Evolutionary conservation across 306 rosid genomes (phyloP), one percentile per base, ranked within the genome.

Genomic region (Rosa chinensis): DNA sequence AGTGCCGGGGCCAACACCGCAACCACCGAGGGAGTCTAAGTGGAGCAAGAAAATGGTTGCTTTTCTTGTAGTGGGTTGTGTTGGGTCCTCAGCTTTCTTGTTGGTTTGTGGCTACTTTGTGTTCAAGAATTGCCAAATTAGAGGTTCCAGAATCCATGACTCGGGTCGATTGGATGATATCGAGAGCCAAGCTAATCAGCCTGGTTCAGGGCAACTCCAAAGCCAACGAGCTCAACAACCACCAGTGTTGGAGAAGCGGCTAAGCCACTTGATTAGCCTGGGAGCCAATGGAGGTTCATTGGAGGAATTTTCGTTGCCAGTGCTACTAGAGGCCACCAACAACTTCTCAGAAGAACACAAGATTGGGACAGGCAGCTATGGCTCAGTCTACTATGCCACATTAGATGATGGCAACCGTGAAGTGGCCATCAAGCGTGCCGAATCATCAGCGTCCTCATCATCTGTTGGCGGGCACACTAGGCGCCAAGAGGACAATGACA

Each of bases 361-460:
- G 66, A 90, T 95, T 3, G 99, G 99, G 3, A 37, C 70, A 1
- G 99, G 99, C 5, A 91, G 99, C 74, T 95, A 89, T 40, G 99
- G 98, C 16, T 85, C 92, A 0, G 98, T 95, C 28, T 95, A 95
- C 40, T 89, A 35, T 16, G 98, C 90, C 9, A 90, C 74, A 39
- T 82, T 95, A 0, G 87, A 82, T 3, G 94, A 89, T 7, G 93
- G 97, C 5, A 92, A 94, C 5, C 86, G 88, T 20, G 90, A 95
- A 86, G 92, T 95, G 4, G 99, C 99, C 23, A 82, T 95, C 52
- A 95, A 95, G 76, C 84, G 99, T 70, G 99, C 98, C 0, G 99
- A 95, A 32, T 55, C 77, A 18, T 84, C 90, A 0, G 20, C 84
- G n/a, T 66, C 82, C 10, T 72, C 88, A 18, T 72, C 88, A 14